These are phyloP conservation scores for Pleurotus tuoliensis DNA, from an alignment of 768 basidiomycete species.

Conservation along the genomic window DNA sequence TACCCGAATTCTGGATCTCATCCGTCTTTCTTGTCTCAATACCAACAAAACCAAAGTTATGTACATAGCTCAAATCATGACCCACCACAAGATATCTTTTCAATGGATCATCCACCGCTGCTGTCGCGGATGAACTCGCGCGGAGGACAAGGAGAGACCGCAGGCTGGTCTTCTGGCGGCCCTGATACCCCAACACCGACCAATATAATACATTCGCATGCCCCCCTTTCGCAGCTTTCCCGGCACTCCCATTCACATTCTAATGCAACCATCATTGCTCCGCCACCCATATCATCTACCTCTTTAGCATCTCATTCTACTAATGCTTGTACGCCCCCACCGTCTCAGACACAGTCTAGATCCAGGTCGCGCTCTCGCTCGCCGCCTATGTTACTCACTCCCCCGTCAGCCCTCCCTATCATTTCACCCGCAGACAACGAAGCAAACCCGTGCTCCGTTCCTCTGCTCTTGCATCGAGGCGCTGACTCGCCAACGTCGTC, in stretches of 20 bases:
- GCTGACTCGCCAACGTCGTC: slow-evolving; percentile 54
- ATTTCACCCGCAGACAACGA: not conserved
- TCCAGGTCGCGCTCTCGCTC: slow-evolving; percentile 23
- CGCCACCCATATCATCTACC: slow-evolving; percentile 22
- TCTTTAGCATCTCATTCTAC: slow-evolving; percentile 18
- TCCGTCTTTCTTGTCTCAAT: slow-evolving; percentile 38
- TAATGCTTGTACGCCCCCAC: slow-evolving; percentile 17
- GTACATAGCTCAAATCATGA: slow-evolving; percentile 17
- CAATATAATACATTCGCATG: slow-evolving; percentile 18
- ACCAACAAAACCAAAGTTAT: slow-evolving; percentile 31
- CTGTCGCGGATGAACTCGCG: slow-evolving; percentile 31
- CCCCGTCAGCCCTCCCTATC: not conserved
- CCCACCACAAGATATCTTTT: slow-evolving; percentile 40
- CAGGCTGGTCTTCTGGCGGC: slow-evolving; percentile 25
- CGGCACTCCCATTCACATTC: slow-evolving; percentile 46
- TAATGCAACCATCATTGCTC: slow-evolving; percentile 43
- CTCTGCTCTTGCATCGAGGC: slow-evolving; percentile 29
- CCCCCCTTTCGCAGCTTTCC: slow-evolving; percentile 19
- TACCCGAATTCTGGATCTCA: slow-evolving; percentile 42
- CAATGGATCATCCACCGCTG: slow-evolving; percentile 36
- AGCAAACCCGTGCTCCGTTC: not conserved
- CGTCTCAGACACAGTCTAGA: slow-evolving; percentile 13
- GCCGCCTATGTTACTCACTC: not conserved
- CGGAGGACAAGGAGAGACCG: slow-evolving; percentile 13
- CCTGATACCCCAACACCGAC: slow-evolving; percentile 41